A percentile compares a stretch with the other conserved stretches of the same genome.
phyloP scores from a whole-genome alignment of 2,329 filamentous ascomycete genomes.

The Colletotrichum cordylinicola region DNA sequence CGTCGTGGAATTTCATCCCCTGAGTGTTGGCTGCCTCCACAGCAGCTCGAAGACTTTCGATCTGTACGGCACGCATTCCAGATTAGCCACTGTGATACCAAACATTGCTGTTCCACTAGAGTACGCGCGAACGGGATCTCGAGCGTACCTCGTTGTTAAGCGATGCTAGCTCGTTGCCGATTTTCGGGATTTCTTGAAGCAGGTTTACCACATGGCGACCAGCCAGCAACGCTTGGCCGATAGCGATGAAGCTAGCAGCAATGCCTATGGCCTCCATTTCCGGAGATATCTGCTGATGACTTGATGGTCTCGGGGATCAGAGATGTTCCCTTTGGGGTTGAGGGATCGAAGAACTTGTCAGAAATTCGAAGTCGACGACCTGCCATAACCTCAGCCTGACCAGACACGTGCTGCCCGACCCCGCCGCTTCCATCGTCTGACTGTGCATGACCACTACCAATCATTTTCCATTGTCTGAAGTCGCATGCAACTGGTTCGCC shows the following conservation, averaged over 20 bases:
- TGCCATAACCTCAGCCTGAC: background rate
- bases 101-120: background rate
- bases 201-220: background rate
- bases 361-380: background rate
- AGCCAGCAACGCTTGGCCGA: constrained; percentile 1
- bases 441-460: background rate
- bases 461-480: background rate
- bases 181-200: background rate
- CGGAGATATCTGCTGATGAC: accelerated
- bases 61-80: background rate
- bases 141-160: background rate
- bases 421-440: background rate
- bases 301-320: background rate
- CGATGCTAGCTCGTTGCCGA: background rate
- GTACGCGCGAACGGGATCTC: accelerated
- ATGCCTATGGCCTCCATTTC: constrained; percentile 8
- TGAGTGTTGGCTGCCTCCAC: background rate
- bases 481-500: background rate
- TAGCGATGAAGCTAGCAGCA: constrained; percentile 17
- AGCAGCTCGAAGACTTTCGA: background rate
- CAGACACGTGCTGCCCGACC: background rate
- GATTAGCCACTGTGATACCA: background rate
- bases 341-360: background rate
- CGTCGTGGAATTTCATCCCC: background rate
- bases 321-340: background rate